Conservation (phyloP, 768 basidiomycete genomes). For the Lactarius akahatsu region DNA sequence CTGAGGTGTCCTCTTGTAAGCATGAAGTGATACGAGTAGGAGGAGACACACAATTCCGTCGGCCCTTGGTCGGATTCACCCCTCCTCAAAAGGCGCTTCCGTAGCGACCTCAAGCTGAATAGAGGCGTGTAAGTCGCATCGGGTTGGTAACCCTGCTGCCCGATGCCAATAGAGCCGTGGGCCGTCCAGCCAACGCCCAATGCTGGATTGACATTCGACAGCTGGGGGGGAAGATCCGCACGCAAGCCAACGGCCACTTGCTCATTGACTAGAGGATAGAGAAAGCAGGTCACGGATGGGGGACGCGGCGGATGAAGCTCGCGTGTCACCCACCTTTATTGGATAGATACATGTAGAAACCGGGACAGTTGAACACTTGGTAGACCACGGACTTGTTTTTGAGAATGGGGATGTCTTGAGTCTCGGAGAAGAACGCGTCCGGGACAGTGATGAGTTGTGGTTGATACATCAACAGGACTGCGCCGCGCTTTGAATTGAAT, state of each 20-base stretch:
- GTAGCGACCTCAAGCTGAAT: neutral
- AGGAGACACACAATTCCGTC: slow-evolving; percentile 5
- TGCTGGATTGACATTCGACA: neutral
- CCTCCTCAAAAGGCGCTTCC: slow-evolving; percentile 4
- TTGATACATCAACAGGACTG: slow-evolving; percentile 19
- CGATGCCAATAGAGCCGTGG: slow-evolving; percentile 9
- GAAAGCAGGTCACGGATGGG: neutral
- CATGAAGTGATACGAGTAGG: neutral
- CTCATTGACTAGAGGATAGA: slow-evolving; percentile 7
- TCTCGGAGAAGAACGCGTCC: neutral
- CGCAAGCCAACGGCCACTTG: slow-evolving; percentile 12
- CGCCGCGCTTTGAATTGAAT: slow-evolving; percentile 22
- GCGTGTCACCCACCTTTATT: slow-evolving; percentile 2
- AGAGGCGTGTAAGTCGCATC: slow-evolving; percentile 11
- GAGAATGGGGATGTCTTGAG: neutral
- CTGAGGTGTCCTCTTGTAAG: slow-evolving; percentile 8
- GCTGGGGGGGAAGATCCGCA: neutral
- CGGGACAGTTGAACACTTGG: slow-evolving; percentile 13
- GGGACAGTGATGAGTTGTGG: slow-evolving; percentile 8
- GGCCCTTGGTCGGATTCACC: neutral
- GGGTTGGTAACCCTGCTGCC: slow-evolving; percentile 4
- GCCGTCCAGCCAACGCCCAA: neutral
- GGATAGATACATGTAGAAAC: slow-evolving; percentile 23
- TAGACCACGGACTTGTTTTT: slow-evolving; percentile 13
- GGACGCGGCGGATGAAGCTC: neutral